phyloP scores from a whole-genome alignment of 148 eudicot species.

The Vaccinium corymbosum region DNA sequence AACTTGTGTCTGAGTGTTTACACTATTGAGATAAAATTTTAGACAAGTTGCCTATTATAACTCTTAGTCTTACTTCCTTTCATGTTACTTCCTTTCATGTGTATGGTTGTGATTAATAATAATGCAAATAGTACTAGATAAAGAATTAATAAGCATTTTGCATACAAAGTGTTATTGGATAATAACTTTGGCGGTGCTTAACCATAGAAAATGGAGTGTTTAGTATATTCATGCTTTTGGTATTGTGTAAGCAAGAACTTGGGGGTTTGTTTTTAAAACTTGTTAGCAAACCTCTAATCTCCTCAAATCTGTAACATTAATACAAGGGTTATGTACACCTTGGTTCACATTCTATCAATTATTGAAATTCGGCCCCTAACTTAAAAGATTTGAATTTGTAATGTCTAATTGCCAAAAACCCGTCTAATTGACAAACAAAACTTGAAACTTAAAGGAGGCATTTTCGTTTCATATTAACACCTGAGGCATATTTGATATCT shows the following conservation, averaged over 20 bases:
- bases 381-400: background rate
- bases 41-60: background rate
- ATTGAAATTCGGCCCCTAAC: background rate
- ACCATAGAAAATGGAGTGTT: no score
- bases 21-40: background rate
- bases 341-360: background rate
- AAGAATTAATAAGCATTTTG: background rate
- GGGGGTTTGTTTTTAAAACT: no score
- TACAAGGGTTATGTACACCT: background rate
- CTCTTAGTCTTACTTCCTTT: no score
- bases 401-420: background rate
- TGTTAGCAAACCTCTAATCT: no score
- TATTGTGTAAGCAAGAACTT: no score
- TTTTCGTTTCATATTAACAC: background rate
- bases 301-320: no score
- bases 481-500: background rate
- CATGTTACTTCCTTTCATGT: background rate
- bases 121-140: background rate
- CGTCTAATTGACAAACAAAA: background rate
- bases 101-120: background rate
- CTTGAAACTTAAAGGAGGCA: background rate
- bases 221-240: no score
- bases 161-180: background rate
- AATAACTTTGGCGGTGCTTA: background rate
- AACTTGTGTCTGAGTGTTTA: background rate